Evolutionary conservation across 805 yeast species (phyloP), one percentile per base, ranked within the genome.

Genomic region (Priceomyces haplophilus): DNA sequence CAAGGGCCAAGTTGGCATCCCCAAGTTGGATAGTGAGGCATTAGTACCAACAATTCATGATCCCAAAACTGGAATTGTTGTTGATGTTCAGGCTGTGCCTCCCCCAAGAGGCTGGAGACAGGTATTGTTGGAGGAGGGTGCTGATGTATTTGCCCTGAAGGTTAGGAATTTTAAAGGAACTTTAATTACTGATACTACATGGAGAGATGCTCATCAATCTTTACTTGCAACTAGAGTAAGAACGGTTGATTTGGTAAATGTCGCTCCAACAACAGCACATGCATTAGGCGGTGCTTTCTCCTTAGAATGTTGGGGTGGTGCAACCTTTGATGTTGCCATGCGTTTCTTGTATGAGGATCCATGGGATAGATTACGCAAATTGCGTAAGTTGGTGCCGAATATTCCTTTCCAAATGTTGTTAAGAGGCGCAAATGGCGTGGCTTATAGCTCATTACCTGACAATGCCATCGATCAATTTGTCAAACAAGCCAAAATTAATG

Each of bases 171-270:
- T 80, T 69, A 72, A 87, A 42, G 99, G 99, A 58, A 83, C 96
- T 52, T 74, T 93, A 65, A 71, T 93, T 57, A 93, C 95, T 88
- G 99, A 93, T 67, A 93, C 99, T 42, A 93, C 99, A 7, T 93
- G 99, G 99, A 88, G 99, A 82, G 99, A 93, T 69, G 99, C 99
- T 29, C 99, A 93, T 71, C 99, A 93, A 76, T 90, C 97, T 18
- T 72, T 93, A 55, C 76, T 93, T 59, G 99, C 99, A 7, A 93
- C 99, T 33, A 85, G 99, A 70, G 95, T 93, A 30, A 83, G 99
- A 71, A 93, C 99, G 18, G 78, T 86, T 54, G 99, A 93, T 67
- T 73, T 93, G 59, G 72, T 84, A 40, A 85, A 89, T 54, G 88
- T 93, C 72, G 99, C 99, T 17, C 90, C 89, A 46, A 80, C 95